phyloP scores from a whole-genome alignment of 129 eudicot genomes.

The Chrysanthemum seticuspe region DNA sequence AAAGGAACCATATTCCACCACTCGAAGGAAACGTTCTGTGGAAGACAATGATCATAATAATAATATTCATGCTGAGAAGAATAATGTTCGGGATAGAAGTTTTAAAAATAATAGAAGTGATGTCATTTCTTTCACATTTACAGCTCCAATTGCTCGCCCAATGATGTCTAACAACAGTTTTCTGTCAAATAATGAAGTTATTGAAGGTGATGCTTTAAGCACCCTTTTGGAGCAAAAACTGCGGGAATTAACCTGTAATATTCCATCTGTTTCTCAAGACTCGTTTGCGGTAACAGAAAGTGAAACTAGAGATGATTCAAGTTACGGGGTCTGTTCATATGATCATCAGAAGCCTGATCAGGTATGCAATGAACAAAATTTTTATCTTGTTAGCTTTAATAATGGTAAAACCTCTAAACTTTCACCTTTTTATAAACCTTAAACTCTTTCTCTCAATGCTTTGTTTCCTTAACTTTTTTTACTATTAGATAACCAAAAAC shows the following conservation, averaged over 20 bases:
- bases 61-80: slow-evolving; percentile 36
- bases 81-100: slow-evolving; percentile 44
- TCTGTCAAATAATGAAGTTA: slow-evolving; percentile 38
- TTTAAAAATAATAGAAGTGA: slow-evolving; percentile 54
- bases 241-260: slow-evolving; percentile 48
- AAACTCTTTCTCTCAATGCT: too few species aligned
- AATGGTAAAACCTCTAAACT: neutral
- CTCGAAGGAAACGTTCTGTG: slow-evolving; percentile 59
- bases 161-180: slow-evolving; percentile 27
- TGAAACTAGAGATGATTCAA: slow-evolving; percentile 28
- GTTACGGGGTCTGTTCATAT: slow-evolving; percentile 36
- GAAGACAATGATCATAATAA: slow-evolving; percentile 48
- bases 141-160: slow-evolving; percentile 70
- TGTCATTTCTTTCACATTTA: slow-evolving; percentile 85
- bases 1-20: slow-evolving; percentile 48
- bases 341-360: slow-evolving; percentile 38
- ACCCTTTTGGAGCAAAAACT: slow-evolving; percentile 75
- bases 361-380: slow-evolving; percentile 36
- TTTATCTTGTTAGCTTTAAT: neutral
- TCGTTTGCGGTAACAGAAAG: slow-evolving; percentile 16
- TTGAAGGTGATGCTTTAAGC: slow-evolving; percentile 75
- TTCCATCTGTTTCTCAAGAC: slow-evolving; percentile 41
- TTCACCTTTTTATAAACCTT: neutral
- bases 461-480: too few species aligned
- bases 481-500: too few species aligned